These are phyloP conservation scores for Monosporascus sp. DNA, from an alignment of 2,329 filamentous ascomycete species.

Conservation along the genomic window DNA sequence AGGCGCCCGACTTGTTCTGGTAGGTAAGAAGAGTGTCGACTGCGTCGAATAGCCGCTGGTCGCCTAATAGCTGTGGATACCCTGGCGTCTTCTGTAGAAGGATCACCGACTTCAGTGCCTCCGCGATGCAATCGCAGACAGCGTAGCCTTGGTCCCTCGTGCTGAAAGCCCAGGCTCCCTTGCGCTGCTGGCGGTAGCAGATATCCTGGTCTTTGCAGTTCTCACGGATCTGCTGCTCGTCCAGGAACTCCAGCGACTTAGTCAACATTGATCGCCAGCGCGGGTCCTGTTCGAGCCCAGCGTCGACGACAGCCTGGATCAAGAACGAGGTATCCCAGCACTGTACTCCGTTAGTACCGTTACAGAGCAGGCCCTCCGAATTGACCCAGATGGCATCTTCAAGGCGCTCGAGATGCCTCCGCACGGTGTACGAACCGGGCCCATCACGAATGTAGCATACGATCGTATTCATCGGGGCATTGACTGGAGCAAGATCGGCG, in stretches of 20 bases:
- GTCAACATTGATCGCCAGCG: constrained; percentile 78
- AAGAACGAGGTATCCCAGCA: constrained; percentile 93
- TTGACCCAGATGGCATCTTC: constrained; percentile 91
- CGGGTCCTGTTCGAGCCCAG: constrained; percentile 69
- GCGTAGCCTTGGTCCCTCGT: constrained; percentile 89
- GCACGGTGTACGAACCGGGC: constrained; percentile 64
- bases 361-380: constrained; percentile 84
- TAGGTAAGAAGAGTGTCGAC: constrained; percentile 88
- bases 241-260: constrained; percentile 78
- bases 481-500: constrained; percentile 81
- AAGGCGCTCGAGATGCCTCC: constrained; percentile 72
- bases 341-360: constrained; percentile 97
- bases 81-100: constrained; percentile 73
- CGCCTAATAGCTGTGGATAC: constrained; percentile 68
- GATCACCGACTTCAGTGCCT: constrained; percentile 82
- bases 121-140: constrained; percentile 90
- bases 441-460: constrained; percentile 82
- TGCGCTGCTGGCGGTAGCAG: constrained; percentile 85
- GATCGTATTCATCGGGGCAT: constrained; percentile 83
- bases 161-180: constrained; percentile 95
- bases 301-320: constrained; percentile 75
- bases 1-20: constrained; percentile 81
- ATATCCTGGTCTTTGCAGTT: constrained; percentile 70
- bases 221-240: constrained; percentile 84
- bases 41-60: constrained; percentile 76